Conservation (phyloP, 495 filamentous ascomycete genomes). For the Amphirosellinia nigrospora region DNA sequence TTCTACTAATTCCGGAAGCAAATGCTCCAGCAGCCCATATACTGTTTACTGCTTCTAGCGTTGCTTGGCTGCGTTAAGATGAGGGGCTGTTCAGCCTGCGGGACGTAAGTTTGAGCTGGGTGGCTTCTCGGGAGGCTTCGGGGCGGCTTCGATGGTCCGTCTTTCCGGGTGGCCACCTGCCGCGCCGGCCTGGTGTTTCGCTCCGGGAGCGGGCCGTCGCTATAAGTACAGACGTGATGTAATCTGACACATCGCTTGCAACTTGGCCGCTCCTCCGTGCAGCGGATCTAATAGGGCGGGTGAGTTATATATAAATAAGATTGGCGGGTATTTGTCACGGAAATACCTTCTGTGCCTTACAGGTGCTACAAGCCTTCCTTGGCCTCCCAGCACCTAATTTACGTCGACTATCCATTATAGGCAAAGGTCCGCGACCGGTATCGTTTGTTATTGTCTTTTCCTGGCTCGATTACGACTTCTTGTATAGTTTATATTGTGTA, state of each 20-base stretch:
- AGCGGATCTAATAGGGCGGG: conserved; percentile 5
- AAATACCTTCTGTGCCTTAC: conserved; percentile 15
- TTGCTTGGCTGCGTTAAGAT: neutral
- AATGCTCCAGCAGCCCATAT: neutral
- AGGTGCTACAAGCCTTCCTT: conserved; percentile 12
- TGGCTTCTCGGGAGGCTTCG: neutral
- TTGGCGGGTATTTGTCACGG: neutral
- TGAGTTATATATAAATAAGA: neutral
- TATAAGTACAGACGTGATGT: conserved; percentile 6
- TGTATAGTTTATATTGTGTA: neutral
- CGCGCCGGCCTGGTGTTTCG: neutral
- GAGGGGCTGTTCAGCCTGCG: neutral
- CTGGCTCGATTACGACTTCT: neutral
- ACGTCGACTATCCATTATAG: neutral
- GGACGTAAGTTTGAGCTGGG: neutral
- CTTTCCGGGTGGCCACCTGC: neutral
- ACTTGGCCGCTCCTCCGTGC: conserved; percentile 16
- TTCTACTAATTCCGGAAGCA: conserved; percentile 12
- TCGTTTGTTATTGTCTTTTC: no score
- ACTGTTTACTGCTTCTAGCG: neutral
- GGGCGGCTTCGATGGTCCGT: neutral
- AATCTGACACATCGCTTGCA: conserved; percentile 17
- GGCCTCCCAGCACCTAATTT: conserved; percentile 5
- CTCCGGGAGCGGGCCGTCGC: neutral
- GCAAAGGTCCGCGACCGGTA: no score